These are phyloP conservation scores for Besnoitia besnoiti DNA, from an alignment of 169 alveolate species.

Conservation along the genomic window DNA sequence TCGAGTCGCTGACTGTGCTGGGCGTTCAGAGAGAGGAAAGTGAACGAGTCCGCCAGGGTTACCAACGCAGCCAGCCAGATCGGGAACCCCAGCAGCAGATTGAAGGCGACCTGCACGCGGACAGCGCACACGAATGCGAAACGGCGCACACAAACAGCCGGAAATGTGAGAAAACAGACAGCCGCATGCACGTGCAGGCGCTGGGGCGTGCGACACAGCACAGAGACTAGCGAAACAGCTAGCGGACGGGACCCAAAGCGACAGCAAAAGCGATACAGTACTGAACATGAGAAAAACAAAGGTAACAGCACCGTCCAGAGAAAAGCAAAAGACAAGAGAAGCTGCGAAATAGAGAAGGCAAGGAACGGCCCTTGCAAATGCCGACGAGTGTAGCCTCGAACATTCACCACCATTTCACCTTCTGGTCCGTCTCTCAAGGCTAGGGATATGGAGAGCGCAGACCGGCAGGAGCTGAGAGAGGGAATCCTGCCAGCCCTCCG, in stretches of 20 bases:
- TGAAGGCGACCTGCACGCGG: slow-evolving; percentile 68
- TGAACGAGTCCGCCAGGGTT: slow-evolving; percentile 75
- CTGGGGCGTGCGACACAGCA: not conserved
- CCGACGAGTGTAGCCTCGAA: too few relatives aligned
- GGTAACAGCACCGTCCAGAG: not conserved
- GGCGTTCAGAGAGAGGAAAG: slow-evolving; percentile 71
- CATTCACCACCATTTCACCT: too few relatives aligned
- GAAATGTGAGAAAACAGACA: not conserved
- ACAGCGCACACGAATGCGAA: not conserved
- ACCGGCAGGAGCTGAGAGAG: too few relatives aligned
- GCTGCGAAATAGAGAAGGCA: not conserved
- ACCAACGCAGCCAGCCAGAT: slow-evolving; percentile 76
- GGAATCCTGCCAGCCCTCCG: too few relatives aligned
- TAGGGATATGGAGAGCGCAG: too few relatives aligned
- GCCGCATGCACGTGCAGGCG: not conserved
- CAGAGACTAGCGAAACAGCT: not conserved
- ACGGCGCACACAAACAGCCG: not conserved
- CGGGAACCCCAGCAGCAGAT: slow-evolving; percentile 75
- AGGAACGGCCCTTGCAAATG: not conserved
- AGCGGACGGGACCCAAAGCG: not conserved
- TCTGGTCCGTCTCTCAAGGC: too few relatives aligned
- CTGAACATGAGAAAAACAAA: not conserved
- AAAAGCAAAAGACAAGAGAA: not conserved
- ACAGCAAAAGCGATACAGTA: not conserved
- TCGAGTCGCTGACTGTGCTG: slow-evolving; percentile 74